Conservation (phyloP, 768 basidiomycete genomes). For the Mycena filopes region DNA sequence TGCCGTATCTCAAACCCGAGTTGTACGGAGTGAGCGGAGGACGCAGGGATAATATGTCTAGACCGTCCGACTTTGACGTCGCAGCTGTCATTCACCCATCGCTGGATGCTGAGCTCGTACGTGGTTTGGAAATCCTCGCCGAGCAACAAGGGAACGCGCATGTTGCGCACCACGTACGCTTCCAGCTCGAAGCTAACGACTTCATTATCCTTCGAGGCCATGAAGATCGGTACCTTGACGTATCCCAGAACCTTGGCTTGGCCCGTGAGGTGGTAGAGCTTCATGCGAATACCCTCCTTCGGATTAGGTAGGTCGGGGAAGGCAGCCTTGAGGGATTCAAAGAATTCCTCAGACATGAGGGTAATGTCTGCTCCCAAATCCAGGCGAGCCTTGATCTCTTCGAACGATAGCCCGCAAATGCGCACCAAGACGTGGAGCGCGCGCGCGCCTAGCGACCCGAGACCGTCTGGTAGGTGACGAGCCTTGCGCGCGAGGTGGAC, state of each 20-base stretch:
- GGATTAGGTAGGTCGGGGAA: too few relatives aligned
- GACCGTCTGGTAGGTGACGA: too few relatives aligned
- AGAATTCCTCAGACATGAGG: too few relatives aligned
- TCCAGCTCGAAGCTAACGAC: constrained; percentile 29
- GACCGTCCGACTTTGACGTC: constrained; percentile 10
- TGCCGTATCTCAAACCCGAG: constrained; percentile 12
- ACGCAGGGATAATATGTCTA: background rate
- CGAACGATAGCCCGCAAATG: too few relatives aligned
- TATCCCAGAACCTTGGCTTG: constrained; percentile 34
- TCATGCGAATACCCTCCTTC: too few relatives aligned
- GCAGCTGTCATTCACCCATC: constrained; percentile 10
- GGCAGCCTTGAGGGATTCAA: too few relatives aligned
- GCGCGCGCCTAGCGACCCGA: too few relatives aligned
- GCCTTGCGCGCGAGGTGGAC: too few relatives aligned
- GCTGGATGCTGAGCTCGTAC: constrained; percentile 31
- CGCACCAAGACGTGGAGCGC: too few relatives aligned
- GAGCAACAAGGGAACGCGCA: constrained; percentile 36
- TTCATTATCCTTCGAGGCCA: background rate
- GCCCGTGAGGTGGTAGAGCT: too few relatives aligned
- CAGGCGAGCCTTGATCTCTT: too few relatives aligned
- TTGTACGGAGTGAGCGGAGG: constrained; percentile 14
- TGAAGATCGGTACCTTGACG: constrained; percentile 21
- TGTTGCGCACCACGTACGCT: constrained; percentile 36
- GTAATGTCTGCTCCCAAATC: too few relatives aligned
- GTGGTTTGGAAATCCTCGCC: constrained; percentile 24